Percentiles rank a stretch among this genome's conserved stretches.
Evolutionary conservation across 768 basidiomycete species (phyloP).

Genomic region (Astraeus odoratus): DNA sequence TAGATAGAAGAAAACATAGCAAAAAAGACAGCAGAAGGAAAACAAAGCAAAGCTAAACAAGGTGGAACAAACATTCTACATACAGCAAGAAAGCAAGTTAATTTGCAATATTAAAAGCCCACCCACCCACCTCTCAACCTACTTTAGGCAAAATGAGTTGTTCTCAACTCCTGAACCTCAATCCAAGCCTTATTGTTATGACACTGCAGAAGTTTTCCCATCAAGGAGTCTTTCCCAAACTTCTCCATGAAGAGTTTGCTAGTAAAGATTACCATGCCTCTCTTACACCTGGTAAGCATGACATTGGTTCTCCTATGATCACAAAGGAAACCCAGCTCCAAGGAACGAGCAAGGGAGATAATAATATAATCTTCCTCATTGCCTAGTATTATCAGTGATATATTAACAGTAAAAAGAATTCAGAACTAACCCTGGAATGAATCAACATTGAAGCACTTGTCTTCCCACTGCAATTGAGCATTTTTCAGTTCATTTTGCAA

Average conservation of each 20-base stretch:
- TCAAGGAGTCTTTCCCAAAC: conserved; percentile 39
- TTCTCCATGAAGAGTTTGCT: conserved; percentile 55
- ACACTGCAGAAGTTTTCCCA: conserved; percentile 32
- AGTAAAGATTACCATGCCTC: conserved; percentile 69
- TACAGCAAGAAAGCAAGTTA: neutral
- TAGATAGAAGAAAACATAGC: neutral
- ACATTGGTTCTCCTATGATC: conserved; percentile 74
- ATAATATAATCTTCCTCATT: conserved; percentile 80
- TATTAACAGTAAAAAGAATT: conserved; percentile 1
- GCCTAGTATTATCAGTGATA: conserved; percentile 34
- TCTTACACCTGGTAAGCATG: conserved; percentile 78
- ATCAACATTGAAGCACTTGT: conserved; percentile 74
- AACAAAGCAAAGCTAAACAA: neutral
- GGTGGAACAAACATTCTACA: neutral
- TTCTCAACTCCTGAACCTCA: conserved; percentile 23
- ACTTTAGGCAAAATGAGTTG: conserved; percentile 13
- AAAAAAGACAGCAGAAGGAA: neutral
- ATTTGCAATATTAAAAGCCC: neutral
- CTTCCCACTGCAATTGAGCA: conserved; percentile 47
- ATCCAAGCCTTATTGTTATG: conserved; percentile 33
- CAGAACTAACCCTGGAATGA: conserved; percentile 67
- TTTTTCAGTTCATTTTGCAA: conserved; percentile 53
- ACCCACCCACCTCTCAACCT: neutral
- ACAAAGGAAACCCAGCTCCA: conserved; percentile 58
- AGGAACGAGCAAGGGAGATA: conserved; percentile 62